A percentile compares a stretch with the other conserved stretches of the same genome.
Evolutionary conservation across 139 green algal species (phyloP).

Genomic region (Chlamydomonas sphaeroides): DNA sequence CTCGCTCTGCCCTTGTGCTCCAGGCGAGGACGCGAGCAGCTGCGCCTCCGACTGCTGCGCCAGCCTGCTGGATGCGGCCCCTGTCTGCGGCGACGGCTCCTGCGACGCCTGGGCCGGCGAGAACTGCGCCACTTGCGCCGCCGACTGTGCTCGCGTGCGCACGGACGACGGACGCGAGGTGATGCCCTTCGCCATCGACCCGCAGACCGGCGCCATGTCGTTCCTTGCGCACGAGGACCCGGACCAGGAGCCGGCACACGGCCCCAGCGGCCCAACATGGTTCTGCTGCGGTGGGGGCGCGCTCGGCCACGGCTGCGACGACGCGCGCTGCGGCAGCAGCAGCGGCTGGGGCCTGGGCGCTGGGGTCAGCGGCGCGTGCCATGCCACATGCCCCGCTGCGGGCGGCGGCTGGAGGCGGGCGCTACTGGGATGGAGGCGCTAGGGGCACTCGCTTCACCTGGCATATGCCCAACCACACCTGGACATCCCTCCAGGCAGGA

Average conservation of each 20-base stretch:
- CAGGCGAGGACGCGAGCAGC: background rate
- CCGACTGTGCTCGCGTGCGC: constrained; percentile 10
- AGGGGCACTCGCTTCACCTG: too few species aligned
- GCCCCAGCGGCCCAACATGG: background rate
- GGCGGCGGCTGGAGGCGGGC: too few species aligned
- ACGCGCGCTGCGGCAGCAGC: too few species aligned
- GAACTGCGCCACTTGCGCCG: constrained; percentile 10
- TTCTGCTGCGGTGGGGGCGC: constrained; percentile 10
- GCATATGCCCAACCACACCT: too few species aligned
- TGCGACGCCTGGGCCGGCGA: constrained; percentile 35
- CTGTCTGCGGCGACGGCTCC: constrained; percentile 2
- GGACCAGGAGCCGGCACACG: background rate
- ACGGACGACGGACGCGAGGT: background rate
- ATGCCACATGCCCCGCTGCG: background rate
- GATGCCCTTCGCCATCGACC: background rate
- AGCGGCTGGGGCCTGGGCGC: background rate
- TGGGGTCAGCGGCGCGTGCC: too few species aligned
- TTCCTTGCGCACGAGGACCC: background rate
- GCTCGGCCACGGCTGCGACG: background rate
- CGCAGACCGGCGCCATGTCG: background rate
- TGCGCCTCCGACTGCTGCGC: background rate
- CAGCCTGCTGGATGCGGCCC: background rate
- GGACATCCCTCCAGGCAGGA: too few species aligned
- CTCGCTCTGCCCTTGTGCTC: too few species aligned
- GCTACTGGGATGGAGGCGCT: too few species aligned